Conservation (phyloP, 768 basidiomycete species). For the Agaricus sinodeliciosus region DNA sequence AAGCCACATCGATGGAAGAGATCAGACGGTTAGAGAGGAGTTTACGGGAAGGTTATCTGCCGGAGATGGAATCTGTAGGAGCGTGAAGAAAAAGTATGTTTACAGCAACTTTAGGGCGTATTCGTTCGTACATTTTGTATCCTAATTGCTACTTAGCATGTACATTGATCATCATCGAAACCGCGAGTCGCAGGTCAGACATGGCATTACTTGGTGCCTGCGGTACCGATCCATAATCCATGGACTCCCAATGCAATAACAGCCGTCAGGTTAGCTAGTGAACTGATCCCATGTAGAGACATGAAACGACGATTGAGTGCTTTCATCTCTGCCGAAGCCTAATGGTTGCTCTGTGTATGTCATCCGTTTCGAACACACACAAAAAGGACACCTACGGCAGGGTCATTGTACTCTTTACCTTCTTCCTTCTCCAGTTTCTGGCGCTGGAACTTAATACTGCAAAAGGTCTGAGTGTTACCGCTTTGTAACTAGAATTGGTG, state of each 20-base stretch:
- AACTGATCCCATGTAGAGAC: conserved; percentile 61
- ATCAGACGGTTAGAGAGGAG: conserved; percentile 78
- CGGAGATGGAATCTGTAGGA: conserved; percentile 69
- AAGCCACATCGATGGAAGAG: conserved; percentile 88
- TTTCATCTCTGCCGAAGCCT: conserved; percentile 70
- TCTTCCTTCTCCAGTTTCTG: conserved; percentile 71
- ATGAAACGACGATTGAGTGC: conserved; percentile 61
- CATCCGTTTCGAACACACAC: not conserved
- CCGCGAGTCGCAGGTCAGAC: too few relatives aligned
- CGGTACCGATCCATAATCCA: conserved; percentile 63
- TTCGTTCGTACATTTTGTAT: conserved; percentile 8
- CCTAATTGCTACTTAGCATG: not conserved
- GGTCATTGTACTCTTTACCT: conserved; percentile 58
- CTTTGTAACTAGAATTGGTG: not conserved
- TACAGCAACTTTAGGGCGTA: not conserved
- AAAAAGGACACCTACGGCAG: conserved; percentile 40
- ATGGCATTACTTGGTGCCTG: conserved; percentile 33
- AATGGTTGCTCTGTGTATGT: conserved; percentile 5
- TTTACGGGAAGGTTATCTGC: conserved; percentile 79
- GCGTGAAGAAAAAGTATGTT: conserved; percentile 35
- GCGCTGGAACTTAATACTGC: conserved; percentile 70
- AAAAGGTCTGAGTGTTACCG: not conserved
- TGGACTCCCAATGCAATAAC: conserved; percentile 60
- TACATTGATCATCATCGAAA: not conserved
- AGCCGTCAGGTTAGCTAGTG: conserved; percentile 55